Evolutionary conservation across 257 asterid species (phyloP).

Genomic region (Petunia axillaris): DNA sequence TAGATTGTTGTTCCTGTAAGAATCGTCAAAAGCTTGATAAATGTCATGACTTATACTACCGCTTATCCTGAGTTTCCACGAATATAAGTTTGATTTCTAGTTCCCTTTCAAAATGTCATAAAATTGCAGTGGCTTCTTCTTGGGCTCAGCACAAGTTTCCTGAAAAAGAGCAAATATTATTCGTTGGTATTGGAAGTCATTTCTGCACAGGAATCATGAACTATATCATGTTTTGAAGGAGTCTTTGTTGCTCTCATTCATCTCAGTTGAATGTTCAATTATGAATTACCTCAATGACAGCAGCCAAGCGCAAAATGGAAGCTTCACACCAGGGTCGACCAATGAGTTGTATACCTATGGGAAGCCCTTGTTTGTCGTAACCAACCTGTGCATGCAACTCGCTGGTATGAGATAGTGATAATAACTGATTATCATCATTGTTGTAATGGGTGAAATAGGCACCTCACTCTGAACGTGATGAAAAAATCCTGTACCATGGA

Average conservation of each 20-base stretch:
- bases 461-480: neutral
- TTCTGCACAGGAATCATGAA: neutral
- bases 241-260: neutral
- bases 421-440: neutral
- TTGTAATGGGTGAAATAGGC: neutral
- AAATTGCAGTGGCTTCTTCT: slow-evolving; percentile 77
- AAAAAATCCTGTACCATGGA: neutral
- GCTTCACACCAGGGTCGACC: slow-evolving; percentile 99
- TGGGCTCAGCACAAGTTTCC: slow-evolving; percentile 68
- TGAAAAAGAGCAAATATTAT: slow-evolving; percentile 35
- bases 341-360: slow-evolving; percentile 86
- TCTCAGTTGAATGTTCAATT: neutral
- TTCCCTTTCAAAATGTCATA: slow-evolving; percentile 74
- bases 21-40: slow-evolving; percentile 1
- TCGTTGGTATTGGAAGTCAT: neutral
- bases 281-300: slow-evolving; percentile 72
- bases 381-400: slow-evolving; percentile 59
- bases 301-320: slow-evolving; percentile 81
- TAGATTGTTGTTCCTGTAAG: neutral
- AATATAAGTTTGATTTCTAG: slow-evolving; percentile 29
- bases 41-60: neutral
- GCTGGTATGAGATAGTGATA: neutral
- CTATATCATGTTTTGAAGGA: neutral
- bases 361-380: slow-evolving; percentile 94
- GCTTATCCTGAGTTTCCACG: neutral